Percentiles rank a stretch among this genome's conserved stretches.
Conservation (phyloP, 1,139 yeast genomes). For the Yamadazyma friedrichii region DNA sequence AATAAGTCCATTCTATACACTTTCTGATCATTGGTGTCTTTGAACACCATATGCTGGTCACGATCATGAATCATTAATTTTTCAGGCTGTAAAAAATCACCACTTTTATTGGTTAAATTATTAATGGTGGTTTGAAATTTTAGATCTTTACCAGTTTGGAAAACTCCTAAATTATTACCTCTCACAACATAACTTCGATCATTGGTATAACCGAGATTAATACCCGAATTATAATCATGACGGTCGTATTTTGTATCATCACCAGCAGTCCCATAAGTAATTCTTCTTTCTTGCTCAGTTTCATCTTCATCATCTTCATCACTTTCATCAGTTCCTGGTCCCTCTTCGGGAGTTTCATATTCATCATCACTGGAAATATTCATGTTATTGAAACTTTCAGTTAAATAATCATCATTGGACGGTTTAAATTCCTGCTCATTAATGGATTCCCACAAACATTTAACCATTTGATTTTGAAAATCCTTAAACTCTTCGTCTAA, state of each 20-base stretch:
- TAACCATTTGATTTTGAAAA: slow-evolving; percentile 28
- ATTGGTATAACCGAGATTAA: slow-evolving; percentile 68
- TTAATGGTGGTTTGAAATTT: slow-evolving; percentile 68
- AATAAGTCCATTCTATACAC: slow-evolving; percentile 76
- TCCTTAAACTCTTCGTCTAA: slow-evolving; percentile 11
- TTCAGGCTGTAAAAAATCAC: slow-evolving; percentile 56
- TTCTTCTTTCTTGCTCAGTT: slow-evolving; percentile 2
- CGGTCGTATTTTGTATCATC: slow-evolving; percentile 13
- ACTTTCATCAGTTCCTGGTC: slow-evolving; percentile 16
- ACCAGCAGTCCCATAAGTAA: slow-evolving; percentile 18
- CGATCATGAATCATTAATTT: slow-evolving; percentile 74
- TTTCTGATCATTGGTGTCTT: slow-evolving; percentile 42
- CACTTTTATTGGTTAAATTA: slow-evolving; percentile 52
- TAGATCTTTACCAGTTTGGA: slow-evolving; percentile 56
- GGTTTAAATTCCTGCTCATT: slow-evolving; percentile 27
- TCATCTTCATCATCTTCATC: slow-evolving; percentile 16
- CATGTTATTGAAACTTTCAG: slow-evolving; percentile 29
- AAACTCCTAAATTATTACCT: slow-evolving; percentile 79
- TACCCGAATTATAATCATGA: slow-evolving; percentile 51
- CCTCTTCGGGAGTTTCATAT: slow-evolving; percentile 14
- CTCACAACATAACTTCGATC: slow-evolving; percentile 78
- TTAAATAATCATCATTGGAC: slow-evolving; percentile 22
- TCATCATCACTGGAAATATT: slow-evolving; percentile 28
- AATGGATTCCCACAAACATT: slow-evolving; percentile 59
- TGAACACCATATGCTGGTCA: slow-evolving; percentile 67